Conservation (phyloP, 306 rosid genomes). For the Vicia sativa region DNA sequence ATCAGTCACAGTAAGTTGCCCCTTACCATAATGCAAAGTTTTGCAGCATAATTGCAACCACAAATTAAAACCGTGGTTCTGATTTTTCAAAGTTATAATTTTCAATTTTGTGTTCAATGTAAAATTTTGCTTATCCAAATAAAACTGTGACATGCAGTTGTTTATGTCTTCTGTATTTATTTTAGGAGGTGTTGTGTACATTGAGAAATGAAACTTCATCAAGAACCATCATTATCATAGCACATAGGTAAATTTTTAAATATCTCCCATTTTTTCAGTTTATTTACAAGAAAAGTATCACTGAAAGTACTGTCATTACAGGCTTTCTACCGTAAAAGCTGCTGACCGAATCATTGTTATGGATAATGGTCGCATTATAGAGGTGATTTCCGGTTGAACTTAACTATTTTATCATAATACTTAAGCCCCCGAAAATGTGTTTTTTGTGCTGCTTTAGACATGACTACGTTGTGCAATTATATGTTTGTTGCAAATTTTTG, state of each 20-base stretch:
- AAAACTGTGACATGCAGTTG: constrained; percentile 15
- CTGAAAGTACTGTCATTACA: constrained; percentile 34
- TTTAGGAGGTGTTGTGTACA: constrained; percentile 70
- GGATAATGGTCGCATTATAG: constrained; percentile 73
- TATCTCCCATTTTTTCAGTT: constrained; percentile 5
- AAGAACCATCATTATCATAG: constrained; percentile 73
- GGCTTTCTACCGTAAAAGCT: constrained; percentile 88
- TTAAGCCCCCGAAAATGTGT: constrained; percentile 7
- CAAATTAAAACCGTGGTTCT: not conserved
- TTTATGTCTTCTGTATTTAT: constrained; percentile 30
- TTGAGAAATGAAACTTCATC: constrained; percentile 55
- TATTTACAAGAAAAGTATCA: not conserved
- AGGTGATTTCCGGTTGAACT: constrained; percentile 55
- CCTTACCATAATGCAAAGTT: not conserved
- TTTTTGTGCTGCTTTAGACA: constrained; percentile 1
- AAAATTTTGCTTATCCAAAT: constrained; percentile 13
- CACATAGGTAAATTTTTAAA: constrained; percentile 62
- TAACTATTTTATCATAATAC: constrained; percentile 2
- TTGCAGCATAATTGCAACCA: not conserved
- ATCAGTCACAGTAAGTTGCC: not conserved
- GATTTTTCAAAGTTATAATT: constrained; percentile 16
- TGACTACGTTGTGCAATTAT: not conserved
- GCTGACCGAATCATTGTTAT: constrained; percentile 83
- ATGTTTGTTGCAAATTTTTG: constrained; percentile 6
- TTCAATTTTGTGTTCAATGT: constrained; percentile 12